Conservation (phyloP, 192 early-diverging fungal species). For the Podila horticola region DNA sequence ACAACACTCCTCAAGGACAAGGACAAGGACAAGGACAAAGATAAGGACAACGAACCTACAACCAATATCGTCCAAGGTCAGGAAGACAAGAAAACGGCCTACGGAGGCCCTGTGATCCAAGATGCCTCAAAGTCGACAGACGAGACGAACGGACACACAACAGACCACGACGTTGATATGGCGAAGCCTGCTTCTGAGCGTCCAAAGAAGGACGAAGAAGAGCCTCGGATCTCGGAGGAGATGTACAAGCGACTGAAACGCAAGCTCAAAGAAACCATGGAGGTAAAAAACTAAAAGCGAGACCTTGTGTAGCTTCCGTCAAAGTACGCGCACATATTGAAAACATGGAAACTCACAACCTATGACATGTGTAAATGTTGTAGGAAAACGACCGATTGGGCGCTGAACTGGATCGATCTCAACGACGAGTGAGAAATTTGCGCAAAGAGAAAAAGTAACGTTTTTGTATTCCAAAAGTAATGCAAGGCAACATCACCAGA, state of each 20-base stretch:
- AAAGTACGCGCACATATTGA: not conserved
- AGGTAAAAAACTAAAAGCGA: constrained; percentile 37
- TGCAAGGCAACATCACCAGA: too few species aligned
- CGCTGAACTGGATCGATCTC: constrained; percentile 24
- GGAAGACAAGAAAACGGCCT: too few species aligned
- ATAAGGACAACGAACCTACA: not conserved
- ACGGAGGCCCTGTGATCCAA: too few species aligned
- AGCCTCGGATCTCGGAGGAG: constrained; percentile 29
- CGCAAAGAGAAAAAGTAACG: constrained; percentile 36
- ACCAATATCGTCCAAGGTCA: too few species aligned
- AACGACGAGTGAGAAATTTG: constrained; percentile 37
- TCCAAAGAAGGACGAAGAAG: not conserved
- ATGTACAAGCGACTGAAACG: constrained; percentile 58
- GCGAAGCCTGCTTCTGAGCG: not conserved
- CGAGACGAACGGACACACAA: not conserved
- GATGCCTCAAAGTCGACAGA: not conserved
- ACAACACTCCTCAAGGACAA: constrained; percentile 10
- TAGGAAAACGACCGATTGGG: constrained; percentile 42
- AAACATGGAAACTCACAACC: not conserved
- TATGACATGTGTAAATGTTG: not conserved
- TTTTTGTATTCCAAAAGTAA: not conserved
- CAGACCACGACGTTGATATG: not conserved
- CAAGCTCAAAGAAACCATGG: constrained; percentile 53
- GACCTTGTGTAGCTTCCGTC: not conserved
- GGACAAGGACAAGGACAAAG: constrained; percentile 1